Evolutionary conservation across 2,329 filamentous ascomycete species (phyloP).

Genomic region (Aotearoamyces nothofagi): DNA sequence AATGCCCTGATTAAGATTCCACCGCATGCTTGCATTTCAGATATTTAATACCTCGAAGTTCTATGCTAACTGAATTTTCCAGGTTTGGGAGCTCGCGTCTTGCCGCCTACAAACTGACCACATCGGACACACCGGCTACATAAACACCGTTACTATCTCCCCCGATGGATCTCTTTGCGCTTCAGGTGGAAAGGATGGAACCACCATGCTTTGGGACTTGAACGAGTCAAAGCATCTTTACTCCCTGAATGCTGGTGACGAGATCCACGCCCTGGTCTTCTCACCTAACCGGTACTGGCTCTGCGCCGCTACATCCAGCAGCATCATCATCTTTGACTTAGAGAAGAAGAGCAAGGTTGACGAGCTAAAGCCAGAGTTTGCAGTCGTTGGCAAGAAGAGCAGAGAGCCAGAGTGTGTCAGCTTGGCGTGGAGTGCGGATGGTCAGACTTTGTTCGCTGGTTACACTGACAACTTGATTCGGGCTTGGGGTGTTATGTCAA

Average conservation of each 20-base stretch:
- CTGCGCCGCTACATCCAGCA: slow-evolving; percentile 90
- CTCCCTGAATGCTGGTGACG: slow-evolving; percentile 97
- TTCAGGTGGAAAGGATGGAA: slow-evolving; percentile 98
- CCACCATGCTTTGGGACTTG: slow-evolving; percentile 99
- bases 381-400: slow-evolving; percentile 95
- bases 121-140: slow-evolving; percentile 99
- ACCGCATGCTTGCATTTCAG: slow-evolving; percentile 9
- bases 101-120: slow-evolving; percentile 99
- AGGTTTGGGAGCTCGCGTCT: slow-evolving; percentile 99
- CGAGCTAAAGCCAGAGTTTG: slow-evolving; percentile 97
- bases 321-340: slow-evolving; percentile 99
- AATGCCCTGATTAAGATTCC: slow-evolving; percentile 22
- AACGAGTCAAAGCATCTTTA: slow-evolving; percentile 99
- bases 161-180: slow-evolving; percentile 98
- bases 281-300: slow-evolving; percentile 99
- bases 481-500: slow-evolving; percentile 94
- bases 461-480: slow-evolving; percentile 99
- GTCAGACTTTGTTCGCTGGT: slow-evolving; percentile 97
- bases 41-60: no score
- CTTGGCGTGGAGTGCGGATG: slow-evolving; percentile 95
- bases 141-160: slow-evolving; percentile 99
- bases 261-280: slow-evolving; percentile 99
- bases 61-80: no score
- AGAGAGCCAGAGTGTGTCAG: slow-evolving; percentile 96
- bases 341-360: slow-evolving; percentile 99